Conservation (phyloP, 192 early-diverging fungal species). For the Geranomyces variabilis region DNA sequence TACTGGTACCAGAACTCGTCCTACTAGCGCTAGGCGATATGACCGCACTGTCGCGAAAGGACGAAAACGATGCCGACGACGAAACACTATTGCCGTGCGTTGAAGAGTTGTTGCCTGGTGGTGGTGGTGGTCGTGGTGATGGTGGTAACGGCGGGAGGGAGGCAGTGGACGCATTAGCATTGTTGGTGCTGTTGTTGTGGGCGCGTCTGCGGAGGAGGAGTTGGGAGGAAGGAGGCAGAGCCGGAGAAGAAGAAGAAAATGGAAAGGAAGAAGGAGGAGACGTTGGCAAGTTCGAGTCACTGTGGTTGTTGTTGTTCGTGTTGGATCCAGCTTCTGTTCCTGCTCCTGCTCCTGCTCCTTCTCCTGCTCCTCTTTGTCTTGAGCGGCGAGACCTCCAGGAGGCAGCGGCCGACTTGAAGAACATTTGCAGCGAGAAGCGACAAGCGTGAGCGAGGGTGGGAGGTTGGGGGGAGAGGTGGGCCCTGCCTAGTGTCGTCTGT, state of each 20-base stretch:
- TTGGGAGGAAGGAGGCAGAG: too few species aligned
- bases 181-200: not conserved
- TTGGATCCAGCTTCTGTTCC: not conserved
- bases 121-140: not conserved
- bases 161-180: not conserved
- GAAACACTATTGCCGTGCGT: not conserved
- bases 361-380: too few species aligned
- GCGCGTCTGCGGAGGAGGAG: too few species aligned
- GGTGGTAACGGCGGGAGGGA: not conserved
- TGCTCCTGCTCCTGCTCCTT: too few species aligned
- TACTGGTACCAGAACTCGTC: too few species aligned
- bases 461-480: too few species aligned
- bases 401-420: constrained; percentile 8
- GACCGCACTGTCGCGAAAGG: too few species aligned
- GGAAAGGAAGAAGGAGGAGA: not conserved
- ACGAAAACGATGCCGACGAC: too few species aligned
- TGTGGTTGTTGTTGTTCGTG: not conserved
- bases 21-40: too few species aligned
- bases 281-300: not conserved
- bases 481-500: too few species aligned
- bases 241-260: not conserved
- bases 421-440: too few species aligned
- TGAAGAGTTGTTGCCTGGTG: not conserved
- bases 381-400: not conserved
- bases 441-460: too few species aligned